phyloP scores from a whole-genome alignment of 2,329 filamentous ascomycete species.

The Nemania abortiva region DNA sequence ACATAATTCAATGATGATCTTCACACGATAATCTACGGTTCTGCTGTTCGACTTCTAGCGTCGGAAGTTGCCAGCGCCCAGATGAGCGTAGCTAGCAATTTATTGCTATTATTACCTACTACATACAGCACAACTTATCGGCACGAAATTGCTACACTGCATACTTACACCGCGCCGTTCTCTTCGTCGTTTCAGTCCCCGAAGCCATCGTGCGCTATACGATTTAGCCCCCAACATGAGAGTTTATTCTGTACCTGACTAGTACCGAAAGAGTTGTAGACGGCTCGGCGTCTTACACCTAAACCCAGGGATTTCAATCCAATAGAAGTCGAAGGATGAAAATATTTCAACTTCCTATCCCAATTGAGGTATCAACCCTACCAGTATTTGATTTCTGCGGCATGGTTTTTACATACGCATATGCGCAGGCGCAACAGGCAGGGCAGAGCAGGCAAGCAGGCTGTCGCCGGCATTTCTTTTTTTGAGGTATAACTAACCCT shows the following conservation, averaged over 20 bases:
- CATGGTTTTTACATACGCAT: neutral
- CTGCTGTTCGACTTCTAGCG: conserved; percentile 21
- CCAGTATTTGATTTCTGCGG: neutral
- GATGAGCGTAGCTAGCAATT: neutral
- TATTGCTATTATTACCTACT: conserved; percentile 5
- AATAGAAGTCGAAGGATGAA: neutral
- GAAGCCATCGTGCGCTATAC: conserved; percentile 13
- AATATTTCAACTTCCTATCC: conserved; percentile 7
- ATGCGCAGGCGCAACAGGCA: neutral
- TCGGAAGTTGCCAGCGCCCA: neutral
- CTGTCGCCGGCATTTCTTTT: neutral
- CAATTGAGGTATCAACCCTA: conserved; percentile 11
- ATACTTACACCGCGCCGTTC: neutral
- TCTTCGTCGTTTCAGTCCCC: conserved; percentile 5
- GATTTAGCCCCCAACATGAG: conserved; percentile 3
- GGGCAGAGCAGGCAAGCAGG: neutral
- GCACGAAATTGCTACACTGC: neutral
- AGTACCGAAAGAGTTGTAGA: conserved; percentile 31
- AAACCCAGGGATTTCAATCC: conserved; percentile 11
- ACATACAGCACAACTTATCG: neutral
- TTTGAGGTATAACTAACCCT: neutral
- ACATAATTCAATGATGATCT: conserved; percentile 32
- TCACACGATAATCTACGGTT: conserved; percentile 18
- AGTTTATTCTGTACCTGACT: conserved; percentile 33
- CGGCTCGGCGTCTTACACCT: conserved; percentile 16